These are phyloP conservation scores for Kregervanrija delftensis DNA, from an alignment of 805 yeast genomes.

Conservation along the genomic window DNA sequence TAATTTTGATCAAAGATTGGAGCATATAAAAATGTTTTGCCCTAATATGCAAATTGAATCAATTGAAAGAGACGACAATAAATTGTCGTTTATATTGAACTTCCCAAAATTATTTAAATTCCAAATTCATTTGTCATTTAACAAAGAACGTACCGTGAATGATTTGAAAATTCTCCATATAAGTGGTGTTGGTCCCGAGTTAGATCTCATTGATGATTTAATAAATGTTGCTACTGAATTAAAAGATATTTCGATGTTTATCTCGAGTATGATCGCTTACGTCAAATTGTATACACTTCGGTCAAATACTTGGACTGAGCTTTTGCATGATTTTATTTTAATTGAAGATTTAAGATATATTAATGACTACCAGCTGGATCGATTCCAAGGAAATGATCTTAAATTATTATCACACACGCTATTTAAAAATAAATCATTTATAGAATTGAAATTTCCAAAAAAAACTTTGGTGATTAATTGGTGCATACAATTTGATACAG, in stretches of 20 bases:
- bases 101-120: background rate
- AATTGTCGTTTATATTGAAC: background rate
- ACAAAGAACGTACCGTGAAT: background rate
- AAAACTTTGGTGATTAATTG: background rate
- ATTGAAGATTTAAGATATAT: no score
- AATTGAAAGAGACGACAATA: background rate
- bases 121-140: constrained; percentile 1
- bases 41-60: constrained; percentile 20
- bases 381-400: background rate
- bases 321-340: no score
- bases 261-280: constrained; percentile 20
- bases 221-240: constrained; percentile 5
- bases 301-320: constrained; percentile 3
- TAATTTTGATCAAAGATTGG: constrained; percentile 20
- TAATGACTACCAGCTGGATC: no score
- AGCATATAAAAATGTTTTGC: constrained; percentile 18
- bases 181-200: constrained; percentile 5
- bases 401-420: constrained; percentile 3
- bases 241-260: constrained; percentile 19
- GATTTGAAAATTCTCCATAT: background rate
- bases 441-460: constrained; percentile 1
- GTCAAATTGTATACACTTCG: constrained; percentile 10
- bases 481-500: background rate
- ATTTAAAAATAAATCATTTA: constrained; percentile 5
- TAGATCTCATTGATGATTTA: constrained; percentile 12